Evolutionary conservation across 768 basidiomycete genomes (phyloP), one percentile per base, ranked within the genome.

Genomic region (Clavaria fumosa): DNA sequence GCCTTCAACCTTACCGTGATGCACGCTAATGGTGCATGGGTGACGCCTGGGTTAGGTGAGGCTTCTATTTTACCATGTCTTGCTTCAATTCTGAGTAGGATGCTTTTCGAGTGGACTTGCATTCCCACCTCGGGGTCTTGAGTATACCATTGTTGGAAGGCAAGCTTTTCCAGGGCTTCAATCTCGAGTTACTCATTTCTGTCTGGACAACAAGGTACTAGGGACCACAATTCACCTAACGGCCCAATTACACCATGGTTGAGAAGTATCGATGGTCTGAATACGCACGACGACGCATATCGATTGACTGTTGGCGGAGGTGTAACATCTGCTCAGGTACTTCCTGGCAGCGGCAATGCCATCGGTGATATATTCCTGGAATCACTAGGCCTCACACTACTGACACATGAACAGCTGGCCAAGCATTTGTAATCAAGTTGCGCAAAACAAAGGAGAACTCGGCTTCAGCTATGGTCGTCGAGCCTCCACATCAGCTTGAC

Each of bases 231-330:
- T 50, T 78, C 76, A 7, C 12, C 51, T 23, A 63, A 70, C 37
- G 63, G 57, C 12, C 62, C 54, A 9, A 50, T 61, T 3, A 58
- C 60, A 32, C 72, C 71, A 11, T 80, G 76, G 76, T 62, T 89
- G 5, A 66, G 82, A 23, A 75, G 72, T 20, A 53, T 88, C 9
- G 85, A 91, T 47, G 83, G 69, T 0, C 61, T 89, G 35, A 85
- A 89, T 50, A 84, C 82, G 0, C 81, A 80, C 46, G 84, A 89
- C 51, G 68, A 72, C 12, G 66, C 81, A 0, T 85, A 77, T 54
- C 58, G 53, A 14, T 59, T 80, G 5, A 68, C 77, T n/a, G 69
- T 82, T 41, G 58, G 83, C 1, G 84, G 86, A 7, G 86, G 88
- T 7, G 68, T 88, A 10, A 88, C 85, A 1, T 79, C 80, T 0